phyloP scores from a whole-genome alignment of 139 green algal species.

The Auxenochlorella pyrenoidosa region DNA sequence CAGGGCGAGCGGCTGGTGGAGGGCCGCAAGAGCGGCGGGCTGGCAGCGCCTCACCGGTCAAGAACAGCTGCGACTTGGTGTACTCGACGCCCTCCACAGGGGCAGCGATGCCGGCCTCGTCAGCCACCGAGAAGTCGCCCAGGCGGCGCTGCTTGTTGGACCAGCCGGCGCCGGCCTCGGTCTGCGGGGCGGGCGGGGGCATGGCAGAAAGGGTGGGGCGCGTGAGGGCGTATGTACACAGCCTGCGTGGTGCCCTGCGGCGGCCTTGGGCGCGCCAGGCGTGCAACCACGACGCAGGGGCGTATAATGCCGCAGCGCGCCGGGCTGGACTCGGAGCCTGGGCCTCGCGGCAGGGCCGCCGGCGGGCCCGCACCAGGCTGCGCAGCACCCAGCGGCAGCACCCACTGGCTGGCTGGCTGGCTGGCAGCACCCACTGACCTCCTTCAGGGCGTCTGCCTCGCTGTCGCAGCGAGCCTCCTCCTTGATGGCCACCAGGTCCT shows the following conservation, averaged over 20 bases:
- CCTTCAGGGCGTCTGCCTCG: conserved; percentile 58
- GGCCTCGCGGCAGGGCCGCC: no score
- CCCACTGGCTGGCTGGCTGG: neutral
- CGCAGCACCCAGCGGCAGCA: no score
- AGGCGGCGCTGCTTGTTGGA: conserved; percentile 31
- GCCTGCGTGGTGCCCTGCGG: no score
- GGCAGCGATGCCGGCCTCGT: conserved; percentile 27
- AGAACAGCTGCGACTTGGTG: conserved; percentile 21
- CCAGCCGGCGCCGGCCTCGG: neutral
- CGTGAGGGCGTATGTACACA: neutral
- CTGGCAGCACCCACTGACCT: conserved; percentile 8
- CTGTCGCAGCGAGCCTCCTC: conserved; percentile 45
- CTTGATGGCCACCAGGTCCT: conserved; percentile 53
- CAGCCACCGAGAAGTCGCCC: conserved; percentile 39
- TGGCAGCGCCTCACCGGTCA: conserved; percentile 14
- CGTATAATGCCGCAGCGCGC: no score
- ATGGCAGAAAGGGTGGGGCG: no score
- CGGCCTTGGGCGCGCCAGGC: no score
- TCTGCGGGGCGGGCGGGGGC: neutral
- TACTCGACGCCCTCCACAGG: conserved; percentile 40
- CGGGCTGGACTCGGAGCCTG: no score
- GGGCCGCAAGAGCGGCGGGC: no score
- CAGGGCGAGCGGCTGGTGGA: no score
- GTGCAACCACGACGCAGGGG: no score
- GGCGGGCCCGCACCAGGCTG: no score